Base-by-base conservation (phyloP, 2,329 filamentous ascomycete genomes). In the Hymenoscyphus occultus region DNA sequence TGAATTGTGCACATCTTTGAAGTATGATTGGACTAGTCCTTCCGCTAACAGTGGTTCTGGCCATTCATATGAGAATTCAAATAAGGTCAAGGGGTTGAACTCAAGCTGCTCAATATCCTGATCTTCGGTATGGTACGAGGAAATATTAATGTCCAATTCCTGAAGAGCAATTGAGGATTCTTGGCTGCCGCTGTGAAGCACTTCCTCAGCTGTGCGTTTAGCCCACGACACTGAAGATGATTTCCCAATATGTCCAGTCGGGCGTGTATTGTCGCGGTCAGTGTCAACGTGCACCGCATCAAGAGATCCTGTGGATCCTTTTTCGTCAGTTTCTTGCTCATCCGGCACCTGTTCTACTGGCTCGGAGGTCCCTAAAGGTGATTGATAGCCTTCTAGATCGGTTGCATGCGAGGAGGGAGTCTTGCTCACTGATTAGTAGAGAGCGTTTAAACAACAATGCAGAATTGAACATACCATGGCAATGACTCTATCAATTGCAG, bases 51-150 rank as follows among this genome's bases (percentile, higher is more conserved):
- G 32, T 3, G 39, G 42, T 14, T 67, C 65, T 35, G 72, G 72
- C 69, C 67, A 71, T 7, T 67, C 70, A 59, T 66, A 68, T 9
- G 28, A 28, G 59, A 54, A 13, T 71, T 60, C n/a, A 72, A 57
- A 39, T 63, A 54, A 61, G 42, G 14, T 73, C 68, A 39, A 35
- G 31, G 32, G 28, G 31, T 22, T 13, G 28, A 35, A 32, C 6
- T 16, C 51, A 28, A 68, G 16, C n/a, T 42, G 32, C 39, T 68
- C 64, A 4, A 71, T n/a, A 61, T 74, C 71, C 14, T 63, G 57
- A 42, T 71, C 71, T 40, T 74, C 69, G 2, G 69, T 70, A 58
- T 72, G 64, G 56, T 73, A 72, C 1, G 70, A 72, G 12, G 66
- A 32, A 2, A 64, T 19, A 2, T 60, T 63, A 22, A 66, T 64